phyloP scores from a whole-genome alignment of 108 stramenopile species.

The Parietichytrium sp. region DNA sequence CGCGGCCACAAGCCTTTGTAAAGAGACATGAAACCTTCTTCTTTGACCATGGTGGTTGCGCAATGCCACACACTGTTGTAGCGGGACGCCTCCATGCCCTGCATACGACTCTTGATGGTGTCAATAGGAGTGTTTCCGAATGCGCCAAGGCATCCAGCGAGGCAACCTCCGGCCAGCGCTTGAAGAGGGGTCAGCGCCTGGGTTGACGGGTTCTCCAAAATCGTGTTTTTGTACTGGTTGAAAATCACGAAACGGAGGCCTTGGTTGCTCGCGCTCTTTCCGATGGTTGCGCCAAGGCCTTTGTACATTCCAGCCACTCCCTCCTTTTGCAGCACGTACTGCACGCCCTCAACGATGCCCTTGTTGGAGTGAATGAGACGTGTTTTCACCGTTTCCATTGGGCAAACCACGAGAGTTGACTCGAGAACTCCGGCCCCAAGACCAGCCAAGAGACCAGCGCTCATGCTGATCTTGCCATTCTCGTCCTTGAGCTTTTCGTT shows the following conservation, averaged over 20 bases:
- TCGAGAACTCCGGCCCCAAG: constrained; percentile 91
- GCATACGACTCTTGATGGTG: constrained; percentile 96
- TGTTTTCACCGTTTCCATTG: constrained; percentile 96
- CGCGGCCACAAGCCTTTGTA: constrained; percentile 90
- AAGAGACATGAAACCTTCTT: constrained; percentile 82
- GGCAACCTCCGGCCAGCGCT: constrained; percentile 86
- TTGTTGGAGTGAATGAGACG: constrained; percentile 81
- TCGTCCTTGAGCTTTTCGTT: constrained; percentile 67
- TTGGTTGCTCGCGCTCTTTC: constrained; percentile 96
- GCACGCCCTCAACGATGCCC: constrained; percentile 74
- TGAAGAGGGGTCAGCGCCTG: constrained; percentile 52
- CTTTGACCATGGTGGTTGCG: constrained; percentile 75
- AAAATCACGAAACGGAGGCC: constrained; percentile 96
- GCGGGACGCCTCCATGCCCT: constrained; percentile 79
- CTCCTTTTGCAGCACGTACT: constrained; percentile 75
- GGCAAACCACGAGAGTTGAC: constrained; percentile 88
- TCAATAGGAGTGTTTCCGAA: constrained; percentile 94
- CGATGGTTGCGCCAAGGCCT: constrained; percentile 83
- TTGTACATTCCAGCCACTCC: constrained; percentile 86
- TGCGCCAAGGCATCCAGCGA: constrained; percentile 91
- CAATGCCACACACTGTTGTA: constrained; percentile 84
- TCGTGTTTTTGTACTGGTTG: constrained; percentile 85
- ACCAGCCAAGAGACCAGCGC: constrained; percentile 86
- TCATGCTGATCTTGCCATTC: constrained; percentile 78
- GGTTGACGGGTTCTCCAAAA: constrained; percentile 57